Evolutionary conservation across 208 protist species (phyloP).

Genomic region (Wallacemonas collosoma): DNA sequence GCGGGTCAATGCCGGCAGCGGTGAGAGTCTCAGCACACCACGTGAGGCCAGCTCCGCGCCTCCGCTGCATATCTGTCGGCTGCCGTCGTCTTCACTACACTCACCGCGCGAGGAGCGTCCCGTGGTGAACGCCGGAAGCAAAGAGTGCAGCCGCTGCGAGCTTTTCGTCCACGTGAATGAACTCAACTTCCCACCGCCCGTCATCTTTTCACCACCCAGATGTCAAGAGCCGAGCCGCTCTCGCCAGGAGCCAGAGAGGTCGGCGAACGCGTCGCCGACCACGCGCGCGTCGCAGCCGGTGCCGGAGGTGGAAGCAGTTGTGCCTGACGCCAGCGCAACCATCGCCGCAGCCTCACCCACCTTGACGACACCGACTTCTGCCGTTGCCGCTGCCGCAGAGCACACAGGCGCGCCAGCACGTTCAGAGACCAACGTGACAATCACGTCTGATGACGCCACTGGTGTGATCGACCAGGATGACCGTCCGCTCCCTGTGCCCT

Average conservation of each 20-base stretch:
- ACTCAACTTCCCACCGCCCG: neutral
- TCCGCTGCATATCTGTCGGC: neutral
- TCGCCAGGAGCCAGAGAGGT: neutral
- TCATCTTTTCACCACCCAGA: neutral
- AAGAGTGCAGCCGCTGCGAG: slow-evolving; percentile 16
- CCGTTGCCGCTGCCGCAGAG: no score
- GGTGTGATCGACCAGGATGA: no score
- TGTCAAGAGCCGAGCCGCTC: neutral
- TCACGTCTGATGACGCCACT: no score
- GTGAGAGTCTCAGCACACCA: slow-evolving; percentile 9
- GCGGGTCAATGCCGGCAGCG: slow-evolving; percentile 1
- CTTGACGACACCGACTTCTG: no score
- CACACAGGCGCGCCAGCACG: no score
- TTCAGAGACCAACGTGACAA: no score
- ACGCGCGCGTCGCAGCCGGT: no score
- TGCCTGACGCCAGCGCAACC: no score
- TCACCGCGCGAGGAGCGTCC: neutral
- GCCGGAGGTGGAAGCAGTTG: no score
- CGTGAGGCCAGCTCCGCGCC: slow-evolving; percentile 1
- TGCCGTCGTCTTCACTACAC: neutral
- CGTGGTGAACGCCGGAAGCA: slow-evolving; percentile 14
- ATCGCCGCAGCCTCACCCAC: no score
- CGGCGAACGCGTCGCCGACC: no score
- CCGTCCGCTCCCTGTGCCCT: no score
- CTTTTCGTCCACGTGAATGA: neutral